Percentiles rank a stretch among this genome's conserved stretches.
Evolutionary conservation across 1,139 yeast species (phyloP).

Genomic region (Nakaseomyces uthaithaninus): DNA sequence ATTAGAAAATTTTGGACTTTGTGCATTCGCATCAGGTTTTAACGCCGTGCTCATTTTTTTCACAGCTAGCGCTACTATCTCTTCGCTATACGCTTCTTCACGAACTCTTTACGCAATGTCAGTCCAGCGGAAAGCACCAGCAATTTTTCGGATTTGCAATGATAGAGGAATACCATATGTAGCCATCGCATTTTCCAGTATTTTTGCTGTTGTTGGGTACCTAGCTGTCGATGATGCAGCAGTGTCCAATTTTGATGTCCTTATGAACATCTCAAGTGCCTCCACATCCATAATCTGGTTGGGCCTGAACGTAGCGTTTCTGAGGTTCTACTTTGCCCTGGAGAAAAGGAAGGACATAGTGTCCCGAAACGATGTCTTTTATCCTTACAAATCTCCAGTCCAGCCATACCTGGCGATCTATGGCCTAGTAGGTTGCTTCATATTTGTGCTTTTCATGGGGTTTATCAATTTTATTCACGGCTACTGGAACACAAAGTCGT

Average conservation of each 20-base stretch:
- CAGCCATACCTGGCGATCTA: conserved; percentile 71
- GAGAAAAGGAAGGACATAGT: conserved; percentile 57
- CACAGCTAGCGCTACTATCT: conserved; percentile 48
- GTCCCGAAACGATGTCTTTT: conserved; percentile 51
- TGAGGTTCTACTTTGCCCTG: conserved; percentile 65
- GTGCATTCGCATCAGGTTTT: conserved; percentile 54
- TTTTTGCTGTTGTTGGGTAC: conserved; percentile 54
- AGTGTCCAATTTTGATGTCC: conserved; percentile 54
- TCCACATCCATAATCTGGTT: conserved; percentile 78
- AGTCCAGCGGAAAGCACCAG: conserved; percentile 63
- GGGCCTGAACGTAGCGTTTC: conserved; percentile 65
- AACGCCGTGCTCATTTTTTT: conserved; percentile 65
- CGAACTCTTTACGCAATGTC: conserved; percentile 41
- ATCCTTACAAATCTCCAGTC: conserved; percentile 67
- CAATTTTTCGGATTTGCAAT: conserved; percentile 50
- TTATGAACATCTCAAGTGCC: conserved; percentile 62
- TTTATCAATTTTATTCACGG: conserved; percentile 56
- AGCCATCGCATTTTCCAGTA: conserved; percentile 55
- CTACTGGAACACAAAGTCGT: conserved; percentile 56
- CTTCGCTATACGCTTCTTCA: conserved; percentile 37
- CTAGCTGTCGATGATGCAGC: conserved; percentile 53
- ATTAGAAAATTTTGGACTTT: conserved; percentile 56
- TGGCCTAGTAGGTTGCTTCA: conserved; percentile 46
- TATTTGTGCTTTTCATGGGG: conserved; percentile 60
- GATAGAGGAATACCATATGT: conserved; percentile 64